phyloP scores from a whole-genome alignment of 768 basidiomycete genomes.

The Tricholoma flavovirens region DNA sequence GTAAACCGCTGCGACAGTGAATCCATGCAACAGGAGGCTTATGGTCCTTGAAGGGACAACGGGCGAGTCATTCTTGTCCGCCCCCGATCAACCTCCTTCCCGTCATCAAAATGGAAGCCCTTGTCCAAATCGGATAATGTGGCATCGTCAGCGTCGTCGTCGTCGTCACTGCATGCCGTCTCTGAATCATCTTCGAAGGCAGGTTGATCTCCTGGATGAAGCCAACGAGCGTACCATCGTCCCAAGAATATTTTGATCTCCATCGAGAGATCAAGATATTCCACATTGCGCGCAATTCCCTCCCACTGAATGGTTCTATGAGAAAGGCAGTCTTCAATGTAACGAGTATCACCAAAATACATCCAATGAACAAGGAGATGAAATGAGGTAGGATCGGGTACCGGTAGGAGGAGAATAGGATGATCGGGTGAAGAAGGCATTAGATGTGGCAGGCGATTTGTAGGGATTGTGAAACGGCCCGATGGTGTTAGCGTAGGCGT shows the following conservation, averaged over 20 bases:
- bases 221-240: conserved; percentile 67
- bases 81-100: conserved; percentile 35
- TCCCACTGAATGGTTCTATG: conserved; percentile 72
- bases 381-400: conserved; percentile 70
- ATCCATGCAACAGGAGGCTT: not conserved
- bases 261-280: conserved; percentile 73
- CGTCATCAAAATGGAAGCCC: conserved; percentile 22
- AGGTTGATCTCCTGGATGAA: conserved; percentile 33
- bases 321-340: conserved; percentile 64
- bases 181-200: conserved; percentile 26
- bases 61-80: conserved; percentile 36
- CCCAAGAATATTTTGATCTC: conserved; percentile 77
- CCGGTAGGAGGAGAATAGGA: conserved; percentile 66
- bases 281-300: conserved; percentile 82
- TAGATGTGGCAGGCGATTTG: conserved; percentile 56
- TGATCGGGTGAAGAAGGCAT: conserved; percentile 62
- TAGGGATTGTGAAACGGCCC: conserved; percentile 36
- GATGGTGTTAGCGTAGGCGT: conserved; percentile 20
- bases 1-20: conserved; percentile 8
- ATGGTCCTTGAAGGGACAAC: conserved; percentile 28
- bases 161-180: conserved; percentile 19
- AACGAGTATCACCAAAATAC: conserved; percentile 67
- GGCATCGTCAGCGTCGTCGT: conserved; percentile 24
- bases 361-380: conserved; percentile 73
- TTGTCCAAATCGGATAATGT: conserved; percentile 23